Evolutionary conservation across 345 rosid species (phyloP).

Genomic region (Citrus australasica): DNA sequence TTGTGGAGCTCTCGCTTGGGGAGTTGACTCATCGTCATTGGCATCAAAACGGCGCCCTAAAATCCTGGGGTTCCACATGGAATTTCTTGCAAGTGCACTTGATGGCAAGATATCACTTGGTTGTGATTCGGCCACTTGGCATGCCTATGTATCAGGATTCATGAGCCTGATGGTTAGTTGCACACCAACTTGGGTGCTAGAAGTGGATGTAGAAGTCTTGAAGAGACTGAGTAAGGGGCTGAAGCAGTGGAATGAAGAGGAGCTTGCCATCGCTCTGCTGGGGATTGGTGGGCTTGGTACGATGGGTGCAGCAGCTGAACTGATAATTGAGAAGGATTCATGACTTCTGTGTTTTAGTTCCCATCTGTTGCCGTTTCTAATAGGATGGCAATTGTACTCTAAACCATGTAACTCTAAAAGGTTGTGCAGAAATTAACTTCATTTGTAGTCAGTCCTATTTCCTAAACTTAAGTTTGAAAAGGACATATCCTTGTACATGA

Average conservation of each 20-base stretch:
- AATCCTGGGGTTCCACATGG: conserved; percentile 63
- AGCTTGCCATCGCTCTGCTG: conserved; percentile 71
- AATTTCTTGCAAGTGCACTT: conserved; percentile 74
- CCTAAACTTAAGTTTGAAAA: not conserved
- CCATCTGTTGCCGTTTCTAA: not conserved
- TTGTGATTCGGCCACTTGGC: conserved; percentile 68
- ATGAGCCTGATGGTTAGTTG: conserved; percentile 80
- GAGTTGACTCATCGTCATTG: conserved; percentile 65
- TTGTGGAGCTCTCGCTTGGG: conserved; percentile 92
- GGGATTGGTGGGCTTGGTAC: conserved; percentile 71
- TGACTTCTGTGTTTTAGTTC: not conserved
- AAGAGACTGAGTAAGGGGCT: conserved; percentile 81
- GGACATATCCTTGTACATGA: not conserved
- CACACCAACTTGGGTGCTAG: conserved; percentile 81
- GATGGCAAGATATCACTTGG: conserved; percentile 91
- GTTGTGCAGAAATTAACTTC: not conserved
- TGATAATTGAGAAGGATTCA: conserved; percentile 39
- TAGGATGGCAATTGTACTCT: conserved; percentile 3
- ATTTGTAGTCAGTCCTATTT: conserved; percentile 9
- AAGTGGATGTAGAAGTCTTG: conserved; percentile 65
- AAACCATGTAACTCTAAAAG: not conserved
- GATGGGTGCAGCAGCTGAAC: conserved; percentile 74
- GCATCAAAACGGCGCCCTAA: conserved; percentile 70
- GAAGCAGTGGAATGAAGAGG: conserved; percentile 71
- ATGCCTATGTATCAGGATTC: conserved; percentile 68